A percentile compares a stretch with the other conserved stretches of the same genome.
phyloP scores from a whole-genome alignment of 306 rosid species.

The Malus fusca region DNA sequence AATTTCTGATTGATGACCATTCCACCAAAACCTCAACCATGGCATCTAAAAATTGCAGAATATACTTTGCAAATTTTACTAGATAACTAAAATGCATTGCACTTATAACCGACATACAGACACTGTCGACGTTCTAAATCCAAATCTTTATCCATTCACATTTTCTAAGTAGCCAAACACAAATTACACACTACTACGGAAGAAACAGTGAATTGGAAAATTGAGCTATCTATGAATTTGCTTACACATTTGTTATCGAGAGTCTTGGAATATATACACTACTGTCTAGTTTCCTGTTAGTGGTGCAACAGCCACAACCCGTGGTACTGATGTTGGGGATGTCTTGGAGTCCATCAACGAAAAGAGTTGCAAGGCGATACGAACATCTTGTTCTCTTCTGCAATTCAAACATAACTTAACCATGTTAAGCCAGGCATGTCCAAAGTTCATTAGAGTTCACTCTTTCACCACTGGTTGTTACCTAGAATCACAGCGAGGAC shows the following conservation, averaged over 20 bases:
- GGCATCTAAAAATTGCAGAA: not conserved
- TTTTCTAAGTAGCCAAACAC: not conserved
- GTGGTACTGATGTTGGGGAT: slow-evolving; percentile 34
- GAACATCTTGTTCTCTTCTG: slow-evolving; percentile 79
- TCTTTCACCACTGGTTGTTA: slow-evolving; percentile 13
- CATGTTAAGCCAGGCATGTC: not conserved
- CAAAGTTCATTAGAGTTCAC: not conserved
- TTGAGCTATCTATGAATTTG: not conserved
- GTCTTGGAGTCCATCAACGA: slow-evolving; percentile 65
- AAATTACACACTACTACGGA: not conserved
- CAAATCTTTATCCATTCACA: too few relatives aligned
- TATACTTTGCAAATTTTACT: not conserved
- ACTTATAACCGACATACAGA: not conserved
- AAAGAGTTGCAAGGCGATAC: slow-evolving; percentile 66
- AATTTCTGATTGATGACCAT: not conserved
- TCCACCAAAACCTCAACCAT: not conserved
- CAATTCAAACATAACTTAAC: slow-evolving; percentile 20
- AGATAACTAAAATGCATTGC: not conserved
- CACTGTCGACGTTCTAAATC: too few relatives aligned
- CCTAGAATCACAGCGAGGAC: slow-evolving; percentile 82
- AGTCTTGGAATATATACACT: slow-evolving; percentile 45
- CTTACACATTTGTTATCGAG: slow-evolving; percentile 89
- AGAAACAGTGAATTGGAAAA: not conserved
- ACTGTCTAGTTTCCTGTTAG: slow-evolving; percentile 46
- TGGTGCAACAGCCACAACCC: slow-evolving; percentile 80